Conservation (phyloP, 2,329 filamentous ascomycete genomes). For the Ophiosphaerella korrae region DNA sequence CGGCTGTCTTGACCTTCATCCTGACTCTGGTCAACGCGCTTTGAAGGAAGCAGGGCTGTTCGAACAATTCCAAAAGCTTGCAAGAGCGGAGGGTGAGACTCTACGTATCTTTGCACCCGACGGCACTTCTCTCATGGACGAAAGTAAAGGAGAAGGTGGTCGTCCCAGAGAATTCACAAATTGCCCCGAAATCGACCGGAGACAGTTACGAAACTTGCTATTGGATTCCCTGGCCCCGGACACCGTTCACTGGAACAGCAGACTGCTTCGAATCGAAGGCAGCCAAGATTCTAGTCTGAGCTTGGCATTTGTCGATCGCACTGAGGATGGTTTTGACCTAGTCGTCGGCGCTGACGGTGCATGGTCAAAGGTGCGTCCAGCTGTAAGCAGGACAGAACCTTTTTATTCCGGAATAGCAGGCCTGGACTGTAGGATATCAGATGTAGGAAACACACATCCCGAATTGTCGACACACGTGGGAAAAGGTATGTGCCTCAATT, state of each 20-base stretch:
- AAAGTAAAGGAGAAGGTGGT: constrained; percentile 3
- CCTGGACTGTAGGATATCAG: constrained; percentile 51
- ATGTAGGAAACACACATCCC: constrained; percentile 50
- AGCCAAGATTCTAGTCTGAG: constrained; percentile 5
- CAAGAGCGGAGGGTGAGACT: constrained; percentile 48
- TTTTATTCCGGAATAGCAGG: constrained; percentile 51
- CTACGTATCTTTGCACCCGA: constrained; percentile 45
- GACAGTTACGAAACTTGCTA: constrained; percentile 17
- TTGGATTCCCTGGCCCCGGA: constrained; percentile 34
- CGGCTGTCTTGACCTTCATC: constrained; percentile 60
- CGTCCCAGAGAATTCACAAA: constrained; percentile 7
- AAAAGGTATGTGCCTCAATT: constrained; percentile 45
- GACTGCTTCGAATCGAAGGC: constrained; percentile 9
- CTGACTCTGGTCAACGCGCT: constrained; percentile 55
- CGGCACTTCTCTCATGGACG: constrained; percentile 14
- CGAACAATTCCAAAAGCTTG: constrained; percentile 51
- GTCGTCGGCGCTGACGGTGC: constrained; percentile 55
- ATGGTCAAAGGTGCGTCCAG: constrained; percentile 42
- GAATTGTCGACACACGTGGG: constrained; percentile 53
- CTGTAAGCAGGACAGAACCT: constrained; percentile 42
- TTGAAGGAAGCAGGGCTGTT: constrained; percentile 55
- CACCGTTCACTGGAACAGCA: constrained; percentile 20
- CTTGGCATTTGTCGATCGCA: constrained; percentile 31
- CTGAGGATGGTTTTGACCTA: constrained; percentile 46
- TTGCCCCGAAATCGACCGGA: constrained; percentile 27